Percentiles rank a stretch among this genome's conserved stretches.
Evolutionary conservation across 345 rosid genomes (phyloP).

Genomic region (Acer negundo): DNA sequence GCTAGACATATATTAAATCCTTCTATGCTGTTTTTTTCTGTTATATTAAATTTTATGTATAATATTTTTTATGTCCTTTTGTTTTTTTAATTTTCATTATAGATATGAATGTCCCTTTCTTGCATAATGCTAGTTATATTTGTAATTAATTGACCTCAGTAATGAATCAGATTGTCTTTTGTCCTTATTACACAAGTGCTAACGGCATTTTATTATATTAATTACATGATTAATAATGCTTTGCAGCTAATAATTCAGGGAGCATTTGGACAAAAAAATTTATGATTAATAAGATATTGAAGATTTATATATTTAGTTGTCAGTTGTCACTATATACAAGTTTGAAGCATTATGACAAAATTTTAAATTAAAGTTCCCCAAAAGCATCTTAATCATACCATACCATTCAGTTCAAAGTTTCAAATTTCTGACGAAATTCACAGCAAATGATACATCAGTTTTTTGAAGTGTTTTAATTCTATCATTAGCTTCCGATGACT

Average conservation of each 20-base stretch:
- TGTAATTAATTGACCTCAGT: slow-evolving; percentile 29
- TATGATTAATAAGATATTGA: slow-evolving; percentile 10
- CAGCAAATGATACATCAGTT: neutral
- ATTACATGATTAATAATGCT: slow-evolving; percentile 20
- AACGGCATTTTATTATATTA: slow-evolving; percentile 22
- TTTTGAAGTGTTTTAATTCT: neutral
- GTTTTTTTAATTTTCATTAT: slow-evolving; percentile 10
- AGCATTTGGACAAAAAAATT: slow-evolving; percentile 12
- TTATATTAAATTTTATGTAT: slow-evolving; percentile 11
- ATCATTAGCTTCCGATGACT: neutral
- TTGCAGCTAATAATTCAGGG: slow-evolving; percentile 19
- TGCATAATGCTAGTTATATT: slow-evolving; percentile 22
- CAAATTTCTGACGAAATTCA: neutral
- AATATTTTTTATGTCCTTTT: neutral
- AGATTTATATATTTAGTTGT: neutral
- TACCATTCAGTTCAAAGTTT: slow-evolving; percentile 6
- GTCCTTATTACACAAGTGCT: slow-evolving; percentile 32
- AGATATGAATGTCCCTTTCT: slow-evolving; percentile 31
- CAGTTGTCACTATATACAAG: neutral
- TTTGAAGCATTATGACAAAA: slow-evolving; percentile 14
- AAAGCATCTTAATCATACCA: neutral
- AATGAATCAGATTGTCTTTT: slow-evolving; percentile 37
- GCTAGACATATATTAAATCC: slow-evolving; percentile 9
- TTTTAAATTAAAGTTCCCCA: neutral
- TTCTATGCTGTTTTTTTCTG: slow-evolving; percentile 17